Conservation (phyloP, 1,284 basidiomycete species). For the Austroboletus novae-zelandiae region DNA sequence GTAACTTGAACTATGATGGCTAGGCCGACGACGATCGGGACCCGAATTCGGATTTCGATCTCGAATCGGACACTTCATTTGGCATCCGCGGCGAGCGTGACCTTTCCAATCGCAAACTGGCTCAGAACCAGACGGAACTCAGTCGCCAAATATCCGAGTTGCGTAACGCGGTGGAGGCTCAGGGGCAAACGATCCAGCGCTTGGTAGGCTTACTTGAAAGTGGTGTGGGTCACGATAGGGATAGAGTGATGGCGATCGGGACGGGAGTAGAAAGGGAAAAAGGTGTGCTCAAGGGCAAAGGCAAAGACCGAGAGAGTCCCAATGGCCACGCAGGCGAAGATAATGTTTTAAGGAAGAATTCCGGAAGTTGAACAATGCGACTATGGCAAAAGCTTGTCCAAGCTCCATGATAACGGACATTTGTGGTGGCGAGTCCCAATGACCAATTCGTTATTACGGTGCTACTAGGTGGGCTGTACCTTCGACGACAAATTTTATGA, state of each 20-base stretch:
- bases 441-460: too few relatives aligned
- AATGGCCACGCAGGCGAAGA: too few relatives aligned
- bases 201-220: constrained; percentile 19
- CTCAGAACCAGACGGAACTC: constrained; percentile 61
- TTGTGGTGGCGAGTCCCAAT: too few relatives aligned
- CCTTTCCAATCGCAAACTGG: constrained; percentile 54
- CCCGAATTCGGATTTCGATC: neutral
- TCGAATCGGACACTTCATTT: neutral
- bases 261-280: neutral
- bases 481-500: too few relatives aligned
- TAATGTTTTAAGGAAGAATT: too few relatives aligned
- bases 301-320: neutral
- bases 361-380: too few relatives aligned
- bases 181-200: constrained; percentile 47
- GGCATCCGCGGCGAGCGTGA: constrained; percentile 33
- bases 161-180: constrained; percentile 48
- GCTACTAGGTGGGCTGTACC: too few relatives aligned
- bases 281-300: constrained; percentile 13
- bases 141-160: constrained; percentile 60
- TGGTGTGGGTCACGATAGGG: neutral
- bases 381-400: too few relatives aligned
- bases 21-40: constrained; percentile 8
- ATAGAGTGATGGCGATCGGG: neutral
- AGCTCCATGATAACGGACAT: too few relatives aligned
- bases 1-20: neutral